phyloP scores from a whole-genome alignment of 345 rosid species.

The Citrus reticulata region DNA sequence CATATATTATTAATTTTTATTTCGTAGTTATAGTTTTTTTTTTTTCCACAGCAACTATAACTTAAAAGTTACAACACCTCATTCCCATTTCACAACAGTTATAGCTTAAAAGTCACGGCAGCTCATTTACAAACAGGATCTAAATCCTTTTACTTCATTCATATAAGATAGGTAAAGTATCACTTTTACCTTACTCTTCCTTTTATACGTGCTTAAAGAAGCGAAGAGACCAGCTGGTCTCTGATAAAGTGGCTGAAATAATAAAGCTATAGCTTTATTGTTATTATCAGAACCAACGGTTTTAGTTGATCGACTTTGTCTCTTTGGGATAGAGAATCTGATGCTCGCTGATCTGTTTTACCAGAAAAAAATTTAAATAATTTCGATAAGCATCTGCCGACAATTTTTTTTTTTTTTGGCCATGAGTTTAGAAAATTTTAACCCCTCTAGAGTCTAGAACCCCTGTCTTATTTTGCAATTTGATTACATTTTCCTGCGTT shows the following conservation, averaged over 20 bases:
- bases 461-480: neutral
- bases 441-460: neutral
- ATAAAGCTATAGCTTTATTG: neutral
- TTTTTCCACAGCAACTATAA: no score
- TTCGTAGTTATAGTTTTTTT: no score
- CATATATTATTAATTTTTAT: no score
- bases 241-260: neutral
- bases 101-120: accelerated
- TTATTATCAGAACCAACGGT: neutral
- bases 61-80: no score
- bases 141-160: neutral
- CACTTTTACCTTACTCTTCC: neutral
- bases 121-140: accelerated
- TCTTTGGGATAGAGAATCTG: neutral
- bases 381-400: neutral
- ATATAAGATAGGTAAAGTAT: neutral
- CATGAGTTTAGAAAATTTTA: neutral
- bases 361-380: neutral
- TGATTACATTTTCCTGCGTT: neutral
- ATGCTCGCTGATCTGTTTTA: neutral
- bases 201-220: no score
- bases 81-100: accelerated
- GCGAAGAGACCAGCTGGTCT: neutral
- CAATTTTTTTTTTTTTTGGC: neutral
- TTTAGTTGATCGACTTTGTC: neutral